A percentile compares a stretch with the other conserved stretches of the same genome.
Evolutionary conservation across 2,329 filamentous ascomycete genomes (phyloP).

Genomic region (Sarocladium oryzae): DNA sequence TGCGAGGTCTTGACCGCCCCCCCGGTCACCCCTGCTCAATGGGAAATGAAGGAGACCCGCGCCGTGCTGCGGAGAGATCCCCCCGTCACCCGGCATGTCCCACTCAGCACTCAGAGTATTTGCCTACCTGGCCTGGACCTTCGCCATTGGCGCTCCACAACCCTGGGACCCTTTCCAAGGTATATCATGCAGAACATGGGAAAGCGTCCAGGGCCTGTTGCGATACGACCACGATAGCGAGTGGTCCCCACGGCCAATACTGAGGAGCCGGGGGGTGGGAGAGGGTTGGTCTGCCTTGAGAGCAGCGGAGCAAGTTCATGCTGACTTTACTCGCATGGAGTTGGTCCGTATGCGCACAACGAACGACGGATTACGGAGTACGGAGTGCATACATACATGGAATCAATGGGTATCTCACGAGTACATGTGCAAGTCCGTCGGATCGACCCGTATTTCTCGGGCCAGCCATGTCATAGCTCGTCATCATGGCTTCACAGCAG

Average conservation of each 20-base stretch:
- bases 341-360: not conserved
- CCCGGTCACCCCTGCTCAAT: slow-evolving; percentile 1
- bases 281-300: not conserved
- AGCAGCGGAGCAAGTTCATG: slow-evolving; percentile 1
- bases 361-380: too few relatives aligned
- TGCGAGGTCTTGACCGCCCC: not conserved
- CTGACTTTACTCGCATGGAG: not conserved
- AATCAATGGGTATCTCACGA: not conserved
- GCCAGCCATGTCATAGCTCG: not conserved
- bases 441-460: not conserved
- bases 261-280: too few relatives aligned
- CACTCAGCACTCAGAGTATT: too few relatives aligned
- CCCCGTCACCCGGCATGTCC: not conserved
- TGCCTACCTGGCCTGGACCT: too few relatives aligned
- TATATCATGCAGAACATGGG: not conserved
- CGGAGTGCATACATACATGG: too few relatives aligned
- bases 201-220: not conserved
- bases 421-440: not conserved
- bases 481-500: not conserved
- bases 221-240: not conserved
- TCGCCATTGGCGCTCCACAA: not conserved
- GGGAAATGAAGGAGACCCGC: slow-evolving; percentile 8
- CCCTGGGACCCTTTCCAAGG: not conserved
- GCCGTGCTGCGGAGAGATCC: slow-evolving; percentile 1
- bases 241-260: not conserved